A percentile compares a stretch with the other conserved stretches of the same genome.
Conservation (phyloP, 2,329 filamentous ascomycete species). For the Eutypella sp. region DNA sequence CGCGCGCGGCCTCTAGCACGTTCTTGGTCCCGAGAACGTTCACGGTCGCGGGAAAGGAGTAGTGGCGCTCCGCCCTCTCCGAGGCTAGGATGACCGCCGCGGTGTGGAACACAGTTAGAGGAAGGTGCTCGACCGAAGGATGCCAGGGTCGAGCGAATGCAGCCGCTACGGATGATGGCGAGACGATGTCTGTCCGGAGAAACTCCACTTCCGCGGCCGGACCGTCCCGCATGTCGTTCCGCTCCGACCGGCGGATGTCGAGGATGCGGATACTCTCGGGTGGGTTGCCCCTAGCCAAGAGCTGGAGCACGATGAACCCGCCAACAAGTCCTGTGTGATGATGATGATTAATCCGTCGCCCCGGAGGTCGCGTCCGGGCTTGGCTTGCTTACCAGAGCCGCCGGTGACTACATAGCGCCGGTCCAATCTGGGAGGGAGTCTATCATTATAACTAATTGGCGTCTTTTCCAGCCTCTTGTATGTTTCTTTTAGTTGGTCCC, state of each 20-base stretch:
- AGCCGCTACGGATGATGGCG: constrained; percentile 33
- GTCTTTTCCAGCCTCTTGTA: constrained; percentile 30
- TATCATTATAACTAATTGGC: constrained; percentile 33
- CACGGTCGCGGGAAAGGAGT: constrained; percentile 40
- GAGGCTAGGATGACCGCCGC: constrained; percentile 48
- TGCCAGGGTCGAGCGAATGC: constrained; percentile 47
- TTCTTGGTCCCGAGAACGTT: constrained; percentile 48
- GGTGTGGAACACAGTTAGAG: constrained; percentile 54
- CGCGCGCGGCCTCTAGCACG: constrained; percentile 41
- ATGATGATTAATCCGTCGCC: neutral
- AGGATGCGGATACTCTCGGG: constrained; percentile 48
- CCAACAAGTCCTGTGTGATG: constrained; percentile 45
- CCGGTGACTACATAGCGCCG: constrained; percentile 42
- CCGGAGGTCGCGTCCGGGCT: neutral
- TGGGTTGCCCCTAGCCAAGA: constrained; percentile 47
- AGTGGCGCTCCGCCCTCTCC: constrained; percentile 41
- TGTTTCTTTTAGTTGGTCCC: constrained; percentile 28
- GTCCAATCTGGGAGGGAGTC: constrained; percentile 34
- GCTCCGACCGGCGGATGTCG: constrained; percentile 42
- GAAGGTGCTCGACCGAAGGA: constrained; percentile 32
- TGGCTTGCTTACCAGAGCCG: constrained; percentile 35
- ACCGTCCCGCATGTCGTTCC: constrained; percentile 35
- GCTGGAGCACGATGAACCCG: constrained; percentile 48
- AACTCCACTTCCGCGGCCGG: constrained; percentile 34
- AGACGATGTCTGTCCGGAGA: constrained; percentile 45